These are phyloP conservation scores for Suillus plorans DNA, from an alignment of 768 basidiomycete genomes.

Conservation along the genomic window DNA sequence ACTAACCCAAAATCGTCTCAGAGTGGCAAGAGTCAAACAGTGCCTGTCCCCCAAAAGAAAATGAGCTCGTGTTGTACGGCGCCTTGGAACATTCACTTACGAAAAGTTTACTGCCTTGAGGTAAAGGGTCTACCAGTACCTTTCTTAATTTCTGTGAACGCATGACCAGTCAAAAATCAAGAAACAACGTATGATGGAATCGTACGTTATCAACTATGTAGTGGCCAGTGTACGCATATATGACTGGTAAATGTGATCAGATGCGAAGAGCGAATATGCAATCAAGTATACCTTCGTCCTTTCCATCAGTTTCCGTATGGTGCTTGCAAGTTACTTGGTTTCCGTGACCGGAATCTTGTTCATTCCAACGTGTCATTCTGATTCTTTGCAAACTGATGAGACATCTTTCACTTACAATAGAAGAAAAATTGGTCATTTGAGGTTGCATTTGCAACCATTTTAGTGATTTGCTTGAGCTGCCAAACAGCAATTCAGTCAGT, in stretches of 20 bases:
- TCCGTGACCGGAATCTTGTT: slow-evolving; percentile 50
- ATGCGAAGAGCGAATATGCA: neutral
- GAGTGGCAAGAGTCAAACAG: slow-evolving; percentile 32
- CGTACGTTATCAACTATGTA: slow-evolving; percentile 25
- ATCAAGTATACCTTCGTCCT: slow-evolving; percentile 46
- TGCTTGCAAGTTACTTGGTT: slow-evolving; percentile 42
- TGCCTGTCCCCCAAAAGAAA: slow-evolving; percentile 17
- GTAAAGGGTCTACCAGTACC: slow-evolving; percentile 25
- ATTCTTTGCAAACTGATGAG: neutral
- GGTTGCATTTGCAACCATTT: slow-evolving; percentile 42
- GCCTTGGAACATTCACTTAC: slow-evolving; percentile 14
- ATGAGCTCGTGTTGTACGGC: neutral
- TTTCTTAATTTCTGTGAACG: slow-evolving; percentile 20
- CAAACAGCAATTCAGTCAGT: neutral
- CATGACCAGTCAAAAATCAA: neutral
- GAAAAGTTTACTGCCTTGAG: slow-evolving; percentile 27
- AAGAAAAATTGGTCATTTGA: slow-evolving; percentile 56
- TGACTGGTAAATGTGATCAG: slow-evolving; percentile 8
- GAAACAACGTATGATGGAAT: slow-evolving; percentile 21
- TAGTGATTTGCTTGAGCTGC: slow-evolving; percentile 42
- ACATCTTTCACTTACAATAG: slow-evolving; percentile 43
- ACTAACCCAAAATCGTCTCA: slow-evolving; percentile 26
- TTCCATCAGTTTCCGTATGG: slow-evolving; percentile 48
- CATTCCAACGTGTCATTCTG: neutral
- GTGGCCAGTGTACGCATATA: slow-evolving; percentile 12